Evolutionary conservation across 1,284 basidiomycete species (phyloP).

Genomic region (Kwoniella shivajii): DNA sequence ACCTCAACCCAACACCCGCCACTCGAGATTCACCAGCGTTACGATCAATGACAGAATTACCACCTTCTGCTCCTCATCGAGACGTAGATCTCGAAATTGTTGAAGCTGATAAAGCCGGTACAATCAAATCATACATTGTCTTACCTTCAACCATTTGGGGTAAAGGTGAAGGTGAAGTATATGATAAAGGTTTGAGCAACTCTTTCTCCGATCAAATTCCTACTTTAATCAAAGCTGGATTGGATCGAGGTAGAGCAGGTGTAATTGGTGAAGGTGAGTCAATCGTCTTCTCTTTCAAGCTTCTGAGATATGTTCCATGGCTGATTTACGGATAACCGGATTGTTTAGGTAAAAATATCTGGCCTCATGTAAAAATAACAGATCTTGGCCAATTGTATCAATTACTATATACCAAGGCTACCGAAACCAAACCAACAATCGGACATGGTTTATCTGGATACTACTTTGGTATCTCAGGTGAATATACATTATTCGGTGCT

Average conservation of each 20-base stretch:
- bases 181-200: conserved; percentile 44
- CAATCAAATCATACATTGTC: conserved; percentile 51
- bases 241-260: conserved; percentile 47
- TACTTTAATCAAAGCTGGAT: conserved; percentile 39
- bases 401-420: conserved; percentile 34
- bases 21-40: conserved; percentile 38
- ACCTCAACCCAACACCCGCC: conserved; percentile 32
- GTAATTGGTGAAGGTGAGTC: conserved; percentile 49
- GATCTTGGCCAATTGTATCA: conserved; percentile 40
- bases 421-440: conserved; percentile 22
- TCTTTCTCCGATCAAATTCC: conserved; percentile 47
- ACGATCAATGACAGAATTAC: conserved; percentile 39
- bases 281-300: too few species aligned
- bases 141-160: conserved; percentile 55
- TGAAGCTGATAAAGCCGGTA: conserved; percentile 42
- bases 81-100: conserved; percentile 47
- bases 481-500: conserved; percentile 44
- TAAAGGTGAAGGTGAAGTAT: conserved; percentile 38
- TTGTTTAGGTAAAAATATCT: conserved; percentile 38
- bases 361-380: conserved; percentile 37
- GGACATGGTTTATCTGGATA: conserved; percentile 49
- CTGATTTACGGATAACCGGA: background rate
- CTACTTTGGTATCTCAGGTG: conserved; percentile 51
- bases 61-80: conserved; percentile 36
- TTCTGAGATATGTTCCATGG: background rate